phyloP scores from a whole-genome alignment of 202 grass and related monocot species.

The Hordeum pubiflorum region DNA sequence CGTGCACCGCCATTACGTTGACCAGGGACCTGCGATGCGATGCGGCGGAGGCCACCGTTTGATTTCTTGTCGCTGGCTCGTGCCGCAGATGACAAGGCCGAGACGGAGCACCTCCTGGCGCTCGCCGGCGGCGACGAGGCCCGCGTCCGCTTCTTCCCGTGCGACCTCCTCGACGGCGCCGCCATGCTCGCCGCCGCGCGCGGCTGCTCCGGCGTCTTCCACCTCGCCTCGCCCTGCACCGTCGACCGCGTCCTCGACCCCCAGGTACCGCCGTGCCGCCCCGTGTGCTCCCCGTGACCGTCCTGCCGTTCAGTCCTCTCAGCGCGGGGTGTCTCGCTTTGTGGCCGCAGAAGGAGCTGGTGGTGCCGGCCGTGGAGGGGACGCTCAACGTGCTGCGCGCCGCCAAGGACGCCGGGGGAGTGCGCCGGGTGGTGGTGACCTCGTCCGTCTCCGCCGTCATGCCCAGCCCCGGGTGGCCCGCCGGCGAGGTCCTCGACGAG shows the following conservation, averaged over 20 bases:
- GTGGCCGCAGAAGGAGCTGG: slow-evolving; percentile 44
- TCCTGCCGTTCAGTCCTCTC: not conserved
- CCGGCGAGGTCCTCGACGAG: slow-evolving; percentile 56
- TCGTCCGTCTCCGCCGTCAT: slow-evolving; percentile 68
- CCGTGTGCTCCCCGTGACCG: not conserved
- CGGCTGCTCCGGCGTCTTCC: slow-evolving; percentile 55
- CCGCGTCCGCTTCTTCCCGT: slow-evolving; percentile 45
- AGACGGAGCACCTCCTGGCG: slow-evolving; percentile 58
- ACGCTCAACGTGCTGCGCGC: slow-evolving; percentile 74
- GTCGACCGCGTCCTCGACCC: slow-evolving; percentile 44
- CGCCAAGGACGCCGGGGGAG: slow-evolving; percentile 49
- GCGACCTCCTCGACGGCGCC: slow-evolving; percentile 49
- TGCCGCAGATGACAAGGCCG: slow-evolving; percentile 45
- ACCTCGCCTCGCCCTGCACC: slow-evolving; percentile 53
- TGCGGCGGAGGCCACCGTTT: not conserved
- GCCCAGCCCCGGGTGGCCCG: slow-evolving; percentile 63
- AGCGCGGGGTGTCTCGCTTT: not conserved
- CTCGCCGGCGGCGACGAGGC: slow-evolving; percentile 31
- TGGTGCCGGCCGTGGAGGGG: slow-evolving; percentile 79
- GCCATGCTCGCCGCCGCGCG: slow-evolving; percentile 36
- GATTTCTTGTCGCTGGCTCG: not conserved
- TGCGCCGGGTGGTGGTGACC: slow-evolving; percentile 63
- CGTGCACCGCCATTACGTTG: too few species aligned
- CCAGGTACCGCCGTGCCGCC: not conserved
- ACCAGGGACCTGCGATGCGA: not conserved